Percentiles rank a stretch among this genome's conserved stretches.
Evolutionary conservation across 495 filamentous ascomycete species (phyloP).

Genomic region (Neurospora discreta): DNA sequence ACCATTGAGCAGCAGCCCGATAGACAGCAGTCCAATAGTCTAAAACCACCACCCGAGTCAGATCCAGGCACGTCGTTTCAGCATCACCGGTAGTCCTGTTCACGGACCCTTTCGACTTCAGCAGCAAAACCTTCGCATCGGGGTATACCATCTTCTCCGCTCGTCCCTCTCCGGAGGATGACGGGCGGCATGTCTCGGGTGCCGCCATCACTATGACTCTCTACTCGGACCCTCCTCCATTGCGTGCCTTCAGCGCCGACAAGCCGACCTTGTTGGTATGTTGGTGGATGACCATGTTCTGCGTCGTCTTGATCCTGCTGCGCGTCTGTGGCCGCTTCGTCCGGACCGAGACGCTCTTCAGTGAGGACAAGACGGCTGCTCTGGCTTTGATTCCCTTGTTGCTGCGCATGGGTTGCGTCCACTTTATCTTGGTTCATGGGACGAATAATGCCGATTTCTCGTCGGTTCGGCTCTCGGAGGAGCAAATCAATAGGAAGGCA

Average conservation of each 20-base stretch:
- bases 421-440: constrained; percentile 71
- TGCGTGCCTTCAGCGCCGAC: constrained; percentile 43
- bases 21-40: neutral
- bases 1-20: neutral
- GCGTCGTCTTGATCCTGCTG: constrained; percentile 66
- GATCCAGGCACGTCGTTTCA: neutral
- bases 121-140: neutral
- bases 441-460: constrained; percentile 67
- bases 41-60: neutral
- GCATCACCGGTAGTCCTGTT: neutral
- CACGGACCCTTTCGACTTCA: neutral
- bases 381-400: constrained; percentile 69
- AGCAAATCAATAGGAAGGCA: constrained; percentile 36
- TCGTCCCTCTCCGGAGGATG: constrained; percentile 54
- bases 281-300: constrained; percentile 88
- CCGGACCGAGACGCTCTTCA: constrained; percentile 68
- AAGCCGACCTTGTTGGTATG: constrained; percentile 78
- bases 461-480: constrained; percentile 29
- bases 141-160: constrained; percentile 19
- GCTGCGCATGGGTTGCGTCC: constrained; percentile 73
- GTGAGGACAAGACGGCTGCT: constrained; percentile 80
- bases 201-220: constrained; percentile 33
- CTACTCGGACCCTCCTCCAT: constrained; percentile 49
- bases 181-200: constrained; percentile 35
- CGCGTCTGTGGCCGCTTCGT: constrained; percentile 69